phyloP scores from a whole-genome alignment of 805 yeast species.

The Suhomyces pyralidae region DNA sequence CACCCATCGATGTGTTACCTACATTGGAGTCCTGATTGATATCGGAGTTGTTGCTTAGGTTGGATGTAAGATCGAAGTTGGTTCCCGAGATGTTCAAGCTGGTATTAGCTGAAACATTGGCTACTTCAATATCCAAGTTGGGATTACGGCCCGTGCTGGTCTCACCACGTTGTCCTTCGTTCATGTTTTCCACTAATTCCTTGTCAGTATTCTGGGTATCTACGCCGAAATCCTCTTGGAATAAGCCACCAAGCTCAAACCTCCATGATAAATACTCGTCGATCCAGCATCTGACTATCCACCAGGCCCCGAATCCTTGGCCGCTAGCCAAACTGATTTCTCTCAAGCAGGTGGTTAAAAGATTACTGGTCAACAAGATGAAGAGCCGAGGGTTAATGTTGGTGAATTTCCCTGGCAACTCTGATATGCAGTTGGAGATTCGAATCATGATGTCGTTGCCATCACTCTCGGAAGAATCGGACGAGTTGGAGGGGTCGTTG shows the following conservation, averaged over 20 bases:
- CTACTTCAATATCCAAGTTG: not conserved
- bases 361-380: conserved; percentile 48
- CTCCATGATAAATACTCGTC: conserved; percentile 70
- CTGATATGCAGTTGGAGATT: conserved; percentile 29
- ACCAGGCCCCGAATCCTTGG: conserved; percentile 68
- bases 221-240: conserved; percentile 27
- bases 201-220: not conserved
- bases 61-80: not conserved
- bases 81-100: conserved; percentile 2
- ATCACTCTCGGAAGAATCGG: not conserved
- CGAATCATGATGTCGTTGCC: conserved; percentile 9
- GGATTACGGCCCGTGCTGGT: not conserved
- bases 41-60: not conserved
- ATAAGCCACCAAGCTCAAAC: conserved; percentile 60
- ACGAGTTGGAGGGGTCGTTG: not conserved
- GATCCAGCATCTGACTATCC: conserved; percentile 72
- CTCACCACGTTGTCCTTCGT: not conserved
- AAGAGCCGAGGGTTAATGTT: conserved; percentile 55
- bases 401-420: conserved; percentile 47
- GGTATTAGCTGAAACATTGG: conserved; percentile 1
- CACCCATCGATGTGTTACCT: conserved; percentile 6
- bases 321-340: conserved; percentile 60
- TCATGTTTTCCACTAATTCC: not conserved
- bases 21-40: not conserved
- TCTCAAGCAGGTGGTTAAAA: conserved; percentile 57